Evolutionary conservation across 2,329 filamentous ascomycete genomes (phyloP), one percentile per base, ranked within the genome.

Genomic region (Elsinoe batatas): DNA sequence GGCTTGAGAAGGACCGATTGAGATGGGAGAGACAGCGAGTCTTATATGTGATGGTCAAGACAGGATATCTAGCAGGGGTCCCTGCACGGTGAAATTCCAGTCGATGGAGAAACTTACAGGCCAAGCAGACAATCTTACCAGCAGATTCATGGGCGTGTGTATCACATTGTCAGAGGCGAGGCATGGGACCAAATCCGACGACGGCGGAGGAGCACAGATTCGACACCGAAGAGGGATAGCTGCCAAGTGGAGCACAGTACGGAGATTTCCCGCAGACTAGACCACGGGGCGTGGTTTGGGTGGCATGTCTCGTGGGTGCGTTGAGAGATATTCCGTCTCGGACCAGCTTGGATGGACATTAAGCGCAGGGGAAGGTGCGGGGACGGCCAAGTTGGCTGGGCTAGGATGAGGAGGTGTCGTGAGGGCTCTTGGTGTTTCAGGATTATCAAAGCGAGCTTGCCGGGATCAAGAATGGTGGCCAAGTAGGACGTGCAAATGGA

Each of bases 31-130:
- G 17, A 51, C 6, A 35, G 32, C 18, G 15, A 51, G 32, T 51
- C 37, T 20, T 51, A 51, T 38, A 17, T 51, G 32, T 35, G 47
- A 51, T 33, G 47, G 13, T 33, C 13, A 51, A 26, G 18, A 33
- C 32, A 51, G 18, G 47, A 51, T 51, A 26, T 33, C 13, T 33
- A 38, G 15, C 47, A 51, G 7, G 47, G 47, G 47, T 51, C 26
- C 13, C 33, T 17, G 33, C 32, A 26, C 47, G 47, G 47, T 18
- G 47, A 37, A 51, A 51, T 38, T 51, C 47, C 10, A 22, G 32
- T 51, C 32, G 47, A 51, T 51, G 47, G 47, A 51, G 47, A 51
- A 51, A 51, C 33, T 51, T 33, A 17, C 30, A 33, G 32, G 44
- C 44, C 44, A 49, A 49, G 44, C 44, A 35, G 44, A 33, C 15